Base-by-base conservation (phyloP, 371 early-diverging fungal species). In the Zancudomyces culisetae region DNA sequence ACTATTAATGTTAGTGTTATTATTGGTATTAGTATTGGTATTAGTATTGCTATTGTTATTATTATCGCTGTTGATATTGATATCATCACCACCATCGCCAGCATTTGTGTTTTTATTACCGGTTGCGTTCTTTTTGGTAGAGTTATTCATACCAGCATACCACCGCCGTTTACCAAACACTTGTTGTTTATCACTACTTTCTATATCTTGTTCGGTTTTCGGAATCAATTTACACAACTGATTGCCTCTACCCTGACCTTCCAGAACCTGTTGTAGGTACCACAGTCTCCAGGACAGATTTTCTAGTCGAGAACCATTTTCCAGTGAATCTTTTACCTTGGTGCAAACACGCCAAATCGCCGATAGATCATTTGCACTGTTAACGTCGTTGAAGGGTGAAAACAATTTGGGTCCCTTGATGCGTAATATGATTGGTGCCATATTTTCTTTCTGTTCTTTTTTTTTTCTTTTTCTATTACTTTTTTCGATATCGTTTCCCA, bases 211-310 rank as follows among this genome's bases (percentile, higher is more conserved):
- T 10, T 66, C 61, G 27, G 69, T 69, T n/a, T 57, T 53, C 1
- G 69, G 62, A 40, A 65, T 60, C 21, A 69, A 60, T 50, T 64
- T 63, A 47, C 69, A 57, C 27, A 62, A 61, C 53, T 64, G 59
- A 42, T 52, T 52, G 29, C 66, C 62, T 42, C 63, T 57, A 3
- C 69, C 67, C 21, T 66, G 69, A 19, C 74, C 70, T 28, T 71
- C 80, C 55, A 75, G 64, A 15, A 74, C 68, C 54, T 83, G 73
- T 40, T 82, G 83, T 57, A 85, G 70, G 54, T 83, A 80, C 87
- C 87, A 85, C 41, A 88, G 65, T 27, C 90, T 70, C 90, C 90
- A 90, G 12, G 84, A 79, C 53, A 90, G 71, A 61, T 90, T 90
- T 59, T 90, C 90, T 42, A 87, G 67, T 48, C 90, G 71, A 40